Conservation (phyloP, 208 protist species). For the Angomonas desouzai region DNA sequence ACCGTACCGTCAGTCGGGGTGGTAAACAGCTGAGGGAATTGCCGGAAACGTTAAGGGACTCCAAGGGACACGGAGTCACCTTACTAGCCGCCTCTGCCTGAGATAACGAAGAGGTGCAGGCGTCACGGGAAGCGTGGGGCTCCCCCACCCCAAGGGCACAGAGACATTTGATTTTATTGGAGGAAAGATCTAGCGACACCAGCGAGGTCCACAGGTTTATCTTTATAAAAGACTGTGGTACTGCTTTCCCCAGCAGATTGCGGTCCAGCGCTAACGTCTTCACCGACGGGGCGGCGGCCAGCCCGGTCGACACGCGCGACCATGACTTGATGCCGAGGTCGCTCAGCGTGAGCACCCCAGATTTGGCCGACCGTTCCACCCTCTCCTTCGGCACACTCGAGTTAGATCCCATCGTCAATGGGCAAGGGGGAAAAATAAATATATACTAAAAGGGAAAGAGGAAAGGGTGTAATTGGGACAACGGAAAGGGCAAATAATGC, state of each 20-base stretch:
- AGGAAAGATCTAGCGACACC: constrained; percentile 29
- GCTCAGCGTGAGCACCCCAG: constrained; percentile 29
- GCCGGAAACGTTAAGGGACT: constrained; percentile 32
- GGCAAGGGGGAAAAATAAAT: too few species aligned
- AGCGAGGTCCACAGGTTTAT: constrained; percentile 26
- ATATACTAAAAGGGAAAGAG: constrained; percentile 11
- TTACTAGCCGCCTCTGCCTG: not conserved
- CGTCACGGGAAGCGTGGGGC: not conserved
- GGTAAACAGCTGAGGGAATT: constrained; percentile 32
- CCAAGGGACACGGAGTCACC: constrained; percentile 19
- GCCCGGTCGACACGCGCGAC: constrained; percentile 14
- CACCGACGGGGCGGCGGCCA: constrained; percentile 14
- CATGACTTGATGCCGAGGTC: constrained; percentile 20
- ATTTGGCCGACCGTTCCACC: constrained; percentile 23
- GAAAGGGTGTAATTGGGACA: not conserved
- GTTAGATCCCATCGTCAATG: constrained; percentile 21
- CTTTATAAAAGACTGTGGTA: constrained; percentile 21
- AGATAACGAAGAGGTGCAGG: not conserved
- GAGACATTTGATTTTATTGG: constrained; percentile 31
- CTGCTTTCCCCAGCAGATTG: constrained; percentile 22
- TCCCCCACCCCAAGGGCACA: constrained; percentile 27
- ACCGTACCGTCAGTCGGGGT: constrained; percentile 14
- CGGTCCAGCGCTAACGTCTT: constrained; percentile 24
- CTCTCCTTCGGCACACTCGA: constrained; percentile 22
- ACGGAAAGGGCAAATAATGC: constrained; percentile 4